A percentile compares a stretch with the other conserved stretches of the same genome.
Evolutionary conservation across 176 grass and related monocot genomes (phyloP).

Genomic region (Cenchrus americanus): DNA sequence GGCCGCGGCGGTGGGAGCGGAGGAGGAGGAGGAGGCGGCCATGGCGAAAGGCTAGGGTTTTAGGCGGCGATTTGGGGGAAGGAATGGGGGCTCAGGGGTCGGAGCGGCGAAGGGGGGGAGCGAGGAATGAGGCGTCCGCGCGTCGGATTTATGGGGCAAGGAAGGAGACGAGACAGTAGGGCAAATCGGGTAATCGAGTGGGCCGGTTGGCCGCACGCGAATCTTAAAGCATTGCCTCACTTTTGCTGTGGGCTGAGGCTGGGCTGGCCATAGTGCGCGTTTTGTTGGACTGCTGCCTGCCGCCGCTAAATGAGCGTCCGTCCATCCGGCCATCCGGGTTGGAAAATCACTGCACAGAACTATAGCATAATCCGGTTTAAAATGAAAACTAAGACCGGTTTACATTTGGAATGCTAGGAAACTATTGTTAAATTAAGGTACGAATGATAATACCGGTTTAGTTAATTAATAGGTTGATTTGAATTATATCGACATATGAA

Average conservation of each 20-base stretch:
- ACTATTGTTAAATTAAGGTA: no score
- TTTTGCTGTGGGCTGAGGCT: neutral
- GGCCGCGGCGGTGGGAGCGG: slow-evolving; percentile 21
- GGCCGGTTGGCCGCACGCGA: neutral
- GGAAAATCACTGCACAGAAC: neutral
- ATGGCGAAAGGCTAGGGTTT: slow-evolving; percentile 46
- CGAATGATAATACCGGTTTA: no score
- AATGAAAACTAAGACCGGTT: no score
- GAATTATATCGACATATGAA: no score
- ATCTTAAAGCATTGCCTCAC: neutral
- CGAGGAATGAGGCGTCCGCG: neutral
- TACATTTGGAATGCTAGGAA: no score
- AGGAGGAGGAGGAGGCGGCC: slow-evolving; percentile 33
- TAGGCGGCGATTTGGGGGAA: slow-evolving; percentile 51
- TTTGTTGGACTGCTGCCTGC: neutral
- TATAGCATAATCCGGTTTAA: neutral
- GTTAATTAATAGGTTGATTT: no score
- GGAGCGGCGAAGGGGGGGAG: slow-evolving; percentile 33
- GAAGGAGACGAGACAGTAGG: slow-evolving; percentile 15
- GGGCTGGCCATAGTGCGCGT: neutral
- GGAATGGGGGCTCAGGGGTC: slow-evolving; percentile 29
- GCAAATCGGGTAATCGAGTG: neutral
- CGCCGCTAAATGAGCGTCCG: no score
- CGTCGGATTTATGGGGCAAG: slow-evolving; percentile 36
- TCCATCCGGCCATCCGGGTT: neutral